Conservation (phyloP, 352 stramenopile species). For the Pythium oligandrum region DNA sequence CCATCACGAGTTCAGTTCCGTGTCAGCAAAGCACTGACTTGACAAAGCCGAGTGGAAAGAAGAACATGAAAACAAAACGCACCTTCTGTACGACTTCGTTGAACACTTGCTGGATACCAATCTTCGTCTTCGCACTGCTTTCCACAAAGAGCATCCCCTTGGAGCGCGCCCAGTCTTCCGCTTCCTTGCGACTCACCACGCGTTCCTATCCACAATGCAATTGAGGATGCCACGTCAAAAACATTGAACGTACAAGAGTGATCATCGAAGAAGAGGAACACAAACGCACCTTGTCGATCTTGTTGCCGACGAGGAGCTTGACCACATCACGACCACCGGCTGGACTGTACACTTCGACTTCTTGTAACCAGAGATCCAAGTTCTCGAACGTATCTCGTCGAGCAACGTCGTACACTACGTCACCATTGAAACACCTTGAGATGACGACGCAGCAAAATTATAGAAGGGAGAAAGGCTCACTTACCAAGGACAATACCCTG, state of each 20-base stretch:
- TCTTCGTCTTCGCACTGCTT: constrained; percentile 95
- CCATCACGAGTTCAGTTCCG: constrained; percentile 1
- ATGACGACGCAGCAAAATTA: constrained; percentile 2
- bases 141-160: constrained; percentile 98
- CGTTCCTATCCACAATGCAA: constrained; percentile 60
- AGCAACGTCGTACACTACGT: constrained; percentile 94
- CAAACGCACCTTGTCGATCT: constrained; percentile 82
- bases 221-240: no score
- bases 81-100: constrained; percentile 98
- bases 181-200: constrained; percentile 91
- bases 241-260: no score
- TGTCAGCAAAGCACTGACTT: neutral
- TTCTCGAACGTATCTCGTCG: constrained; percentile 97
- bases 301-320: constrained; percentile 98
- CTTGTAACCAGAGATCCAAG: constrained; percentile 96
- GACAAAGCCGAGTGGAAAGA: neutral
- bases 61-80: neutral
- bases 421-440: constrained; percentile 4
- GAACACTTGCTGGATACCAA: constrained; percentile 95
- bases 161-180: constrained; percentile 93
- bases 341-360: constrained; percentile 96
- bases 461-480: constrained; percentile 1
- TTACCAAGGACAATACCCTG: constrained; percentile 95
- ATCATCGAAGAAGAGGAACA: no score
- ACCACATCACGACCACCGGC: constrained; percentile 94